phyloP scores from a whole-genome alignment of 2,329 filamentous ascomycete genomes.

The Trichophyton verrucosum region DNA sequence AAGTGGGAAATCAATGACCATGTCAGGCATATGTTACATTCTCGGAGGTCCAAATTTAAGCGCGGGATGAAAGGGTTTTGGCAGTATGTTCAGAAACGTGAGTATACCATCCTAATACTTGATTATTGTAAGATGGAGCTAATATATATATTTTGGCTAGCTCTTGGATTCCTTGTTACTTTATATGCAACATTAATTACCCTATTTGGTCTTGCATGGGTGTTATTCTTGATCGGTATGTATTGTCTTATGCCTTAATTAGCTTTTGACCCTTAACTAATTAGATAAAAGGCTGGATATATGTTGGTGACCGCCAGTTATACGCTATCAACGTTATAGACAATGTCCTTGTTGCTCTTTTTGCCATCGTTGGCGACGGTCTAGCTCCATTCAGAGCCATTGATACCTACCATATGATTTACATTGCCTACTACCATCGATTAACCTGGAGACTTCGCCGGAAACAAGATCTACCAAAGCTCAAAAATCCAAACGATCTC shows the following conservation, averaged over 20 bases:
- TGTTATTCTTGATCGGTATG: slow-evolving; percentile 71
- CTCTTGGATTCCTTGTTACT: slow-evolving; percentile 71
- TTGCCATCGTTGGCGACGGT: slow-evolving; percentile 58
- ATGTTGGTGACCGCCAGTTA: slow-evolving; percentile 58
- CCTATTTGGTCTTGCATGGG: slow-evolving; percentile 74
- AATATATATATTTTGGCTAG: slow-evolving; percentile 21
- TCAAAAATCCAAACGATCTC: slow-evolving; percentile 58
- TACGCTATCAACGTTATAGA: slow-evolving; percentile 61
- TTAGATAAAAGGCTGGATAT: slow-evolving; percentile 53
- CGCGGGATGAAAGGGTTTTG: slow-evolving; percentile 66
- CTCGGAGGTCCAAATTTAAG: slow-evolving; percentile 65
- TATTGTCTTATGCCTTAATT: not conserved
- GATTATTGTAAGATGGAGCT: not conserved
- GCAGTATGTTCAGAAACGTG: slow-evolving; percentile 61
- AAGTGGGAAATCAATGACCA: slow-evolving; percentile 70
- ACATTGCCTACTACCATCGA: slow-evolving; percentile 60
- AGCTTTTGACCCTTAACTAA: not conserved
- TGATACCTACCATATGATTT: slow-evolving; percentile 81
- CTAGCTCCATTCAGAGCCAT: slow-evolving; percentile 62
- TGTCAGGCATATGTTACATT: slow-evolving; percentile 79
- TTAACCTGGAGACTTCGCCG: slow-evolving; percentile 54
- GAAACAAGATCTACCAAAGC: slow-evolving; percentile 47
- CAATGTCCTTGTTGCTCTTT: slow-evolving; percentile 57
- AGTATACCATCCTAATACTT: slow-evolving; percentile 20
- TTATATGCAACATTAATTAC: slow-evolving; percentile 74